Evolutionary conservation across 2,329 filamentous ascomycete species (phyloP).

Genomic region (Exserohilum turcica): DNA sequence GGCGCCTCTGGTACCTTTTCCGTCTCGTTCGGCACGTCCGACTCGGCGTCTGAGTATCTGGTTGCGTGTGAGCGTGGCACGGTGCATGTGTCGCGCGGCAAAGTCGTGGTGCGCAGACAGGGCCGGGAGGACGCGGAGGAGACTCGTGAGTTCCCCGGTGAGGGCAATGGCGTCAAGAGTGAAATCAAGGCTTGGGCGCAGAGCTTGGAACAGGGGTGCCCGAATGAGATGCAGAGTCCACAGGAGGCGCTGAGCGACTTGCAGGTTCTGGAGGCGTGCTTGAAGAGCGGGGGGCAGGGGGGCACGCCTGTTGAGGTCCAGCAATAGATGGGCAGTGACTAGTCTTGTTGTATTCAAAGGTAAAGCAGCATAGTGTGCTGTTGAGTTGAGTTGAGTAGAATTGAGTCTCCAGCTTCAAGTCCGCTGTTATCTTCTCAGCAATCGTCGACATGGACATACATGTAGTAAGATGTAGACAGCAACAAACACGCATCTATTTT

Average conservation of each 20-base stretch:
- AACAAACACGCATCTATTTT: no score
- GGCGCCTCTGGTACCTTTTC: constrained; percentile 63
- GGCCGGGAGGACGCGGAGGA: constrained; percentile 40
- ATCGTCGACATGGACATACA: no score
- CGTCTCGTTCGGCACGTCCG: constrained; percentile 63
- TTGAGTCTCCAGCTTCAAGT: no score
- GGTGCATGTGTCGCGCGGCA: constrained; percentile 57
- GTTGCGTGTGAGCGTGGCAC: constrained; percentile 64
- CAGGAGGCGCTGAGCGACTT: constrained; percentile 66
- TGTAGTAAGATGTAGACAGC: no score
- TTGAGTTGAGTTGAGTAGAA: no score
- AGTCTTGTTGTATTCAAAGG: no score
- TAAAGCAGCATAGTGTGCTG: no score
- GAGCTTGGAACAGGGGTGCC: constrained; percentile 55
- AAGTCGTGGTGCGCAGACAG: constrained; percentile 36
- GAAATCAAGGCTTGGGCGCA: constrained; percentile 68
- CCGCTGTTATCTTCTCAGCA: no score
- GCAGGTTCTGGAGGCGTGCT: constrained; percentile 56
- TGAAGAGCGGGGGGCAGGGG: constrained; percentile 49
- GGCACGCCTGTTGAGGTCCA: constrained; percentile 38
- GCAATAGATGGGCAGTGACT: constrained; percentile 2
- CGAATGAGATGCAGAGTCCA: constrained; percentile 59
- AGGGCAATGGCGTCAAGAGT: constrained; percentile 60
- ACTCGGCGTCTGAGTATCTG: constrained; percentile 60
- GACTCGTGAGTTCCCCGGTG: constrained; percentile 54